These are phyloP conservation scores for Metschnikowia reukaufii DNA, from an alignment of 805 yeast genomes.

Conservation along the genomic window DNA sequence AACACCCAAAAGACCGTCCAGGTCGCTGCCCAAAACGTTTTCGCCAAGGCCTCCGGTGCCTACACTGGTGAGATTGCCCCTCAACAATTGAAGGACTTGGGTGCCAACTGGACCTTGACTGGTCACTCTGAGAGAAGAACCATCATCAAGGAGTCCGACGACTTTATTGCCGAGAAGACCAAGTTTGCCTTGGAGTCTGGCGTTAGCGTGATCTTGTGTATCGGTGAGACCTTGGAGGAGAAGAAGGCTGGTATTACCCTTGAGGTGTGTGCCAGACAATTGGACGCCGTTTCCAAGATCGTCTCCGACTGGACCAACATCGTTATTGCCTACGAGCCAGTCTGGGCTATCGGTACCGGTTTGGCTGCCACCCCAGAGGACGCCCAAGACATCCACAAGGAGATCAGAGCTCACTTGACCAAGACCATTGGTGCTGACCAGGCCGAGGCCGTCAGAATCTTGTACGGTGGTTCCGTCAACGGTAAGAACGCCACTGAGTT, in stretches of 20 bases:
- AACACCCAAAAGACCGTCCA: conserved; percentile 71
- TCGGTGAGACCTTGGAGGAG: conserved; percentile 96
- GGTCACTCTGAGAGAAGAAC: conserved; percentile 99
- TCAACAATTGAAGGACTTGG: conserved; percentile 82
- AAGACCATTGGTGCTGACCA: conserved; percentile 73
- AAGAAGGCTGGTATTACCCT: conserved; percentile 87
- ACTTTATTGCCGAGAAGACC: conserved; percentile 89
- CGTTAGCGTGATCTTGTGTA: conserved; percentile 88
- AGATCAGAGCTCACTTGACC: conserved; percentile 80
- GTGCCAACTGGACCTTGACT: conserved; percentile 90
- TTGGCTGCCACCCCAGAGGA: conserved; percentile 98
- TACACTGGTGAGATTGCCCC: conserved; percentile 97
- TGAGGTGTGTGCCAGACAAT: conserved; percentile 83
- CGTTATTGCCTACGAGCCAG: conserved; percentile 98
- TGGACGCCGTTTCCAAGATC: conserved; percentile 79
- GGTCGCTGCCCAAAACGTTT: conserved; percentile 91
- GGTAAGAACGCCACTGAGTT: conserved; percentile 89
- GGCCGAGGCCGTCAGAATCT: conserved; percentile 81
- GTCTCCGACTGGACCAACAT: conserved; percentile 87
- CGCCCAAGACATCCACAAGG: conserved; percentile 92
- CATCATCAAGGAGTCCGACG: conserved; percentile 85
- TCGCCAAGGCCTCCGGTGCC: conserved; percentile 88
- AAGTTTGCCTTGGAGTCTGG: conserved; percentile 91
- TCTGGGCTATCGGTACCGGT: conserved; percentile 99
- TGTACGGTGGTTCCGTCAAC: conserved; percentile 98